These are phyloP conservation scores for Sugiyamaella novakii DNA, from an alignment of 1,139 yeast species.

Conservation along the genomic window DNA sequence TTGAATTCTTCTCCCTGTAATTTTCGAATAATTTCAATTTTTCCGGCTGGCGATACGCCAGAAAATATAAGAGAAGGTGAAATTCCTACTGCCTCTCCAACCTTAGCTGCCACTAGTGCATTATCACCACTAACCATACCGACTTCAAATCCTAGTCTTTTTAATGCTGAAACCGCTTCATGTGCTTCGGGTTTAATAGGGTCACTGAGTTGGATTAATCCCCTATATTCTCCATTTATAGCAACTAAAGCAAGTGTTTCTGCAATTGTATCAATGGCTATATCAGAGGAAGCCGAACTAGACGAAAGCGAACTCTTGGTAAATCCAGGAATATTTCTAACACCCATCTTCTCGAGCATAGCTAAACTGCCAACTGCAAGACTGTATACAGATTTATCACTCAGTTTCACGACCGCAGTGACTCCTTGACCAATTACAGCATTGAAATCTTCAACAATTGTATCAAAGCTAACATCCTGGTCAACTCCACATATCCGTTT, in stretches of 20 bases:
- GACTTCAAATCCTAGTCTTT: constrained; percentile 58
- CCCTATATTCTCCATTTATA: constrained; percentile 60
- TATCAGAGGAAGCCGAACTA: constrained; percentile 1
- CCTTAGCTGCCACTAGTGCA: constrained; percentile 58
- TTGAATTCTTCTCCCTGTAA: constrained; percentile 49
- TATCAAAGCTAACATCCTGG: constrained; percentile 41
- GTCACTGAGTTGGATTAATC: constrained; percentile 69
- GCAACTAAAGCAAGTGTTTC: constrained; percentile 46
- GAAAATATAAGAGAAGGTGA: constrained; percentile 66
- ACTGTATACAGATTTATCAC: constrained; percentile 33
- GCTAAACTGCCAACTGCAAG: constrained; percentile 62
- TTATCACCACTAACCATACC: constrained; percentile 94
- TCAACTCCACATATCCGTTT: constrained; percentile 27
- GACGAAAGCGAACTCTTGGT: constrained; percentile 22
- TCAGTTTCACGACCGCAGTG: constrained; percentile 47
- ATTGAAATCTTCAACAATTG: constrained; percentile 49
- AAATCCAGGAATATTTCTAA: constrained; percentile 29
- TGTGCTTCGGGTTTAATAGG: constrained; percentile 67
- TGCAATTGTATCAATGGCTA: constrained; percentile 20
- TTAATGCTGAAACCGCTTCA: constrained; percentile 60
- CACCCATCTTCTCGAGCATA: constrained; percentile 44
- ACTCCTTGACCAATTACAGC: constrained; percentile 76
- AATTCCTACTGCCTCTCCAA: constrained; percentile 72
- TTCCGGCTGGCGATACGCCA: constrained; percentile 75
- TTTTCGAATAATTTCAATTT: constrained; percentile 64